Percentiles rank a stretch among this genome's conserved stretches.
These are phyloP conservation scores for Dunaliella primolecta DNA, from an alignment of 139 green algal genomes.

Conservation along the genomic window DNA sequence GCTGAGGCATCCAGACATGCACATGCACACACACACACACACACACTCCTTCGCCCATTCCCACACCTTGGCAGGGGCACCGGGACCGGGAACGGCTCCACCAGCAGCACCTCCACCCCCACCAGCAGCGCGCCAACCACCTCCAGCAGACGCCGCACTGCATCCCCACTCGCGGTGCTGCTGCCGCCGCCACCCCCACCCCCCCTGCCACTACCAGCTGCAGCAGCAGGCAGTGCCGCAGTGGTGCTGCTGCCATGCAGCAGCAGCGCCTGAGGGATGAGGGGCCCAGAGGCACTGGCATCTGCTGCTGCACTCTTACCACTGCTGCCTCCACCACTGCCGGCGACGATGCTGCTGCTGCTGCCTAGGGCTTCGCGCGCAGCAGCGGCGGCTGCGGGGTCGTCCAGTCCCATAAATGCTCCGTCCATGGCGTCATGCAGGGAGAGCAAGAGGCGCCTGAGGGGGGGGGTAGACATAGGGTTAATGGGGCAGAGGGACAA, in stretches of 20 bases:
- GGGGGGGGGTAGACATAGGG: background rate
- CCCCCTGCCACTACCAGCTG: too few relatives aligned
- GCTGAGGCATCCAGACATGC: background rate
- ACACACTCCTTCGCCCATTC: background rate
- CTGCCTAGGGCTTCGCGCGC: background rate
- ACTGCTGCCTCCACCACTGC: background rate
- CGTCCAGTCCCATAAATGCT: background rate
- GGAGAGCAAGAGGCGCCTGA: constrained; percentile 2
- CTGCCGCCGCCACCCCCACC: too few relatives aligned
- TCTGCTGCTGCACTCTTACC: too few relatives aligned
- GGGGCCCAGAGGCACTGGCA: too few relatives aligned
- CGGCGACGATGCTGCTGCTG: background rate
- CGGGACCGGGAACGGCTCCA: background rate
- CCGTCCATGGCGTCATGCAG: background rate
- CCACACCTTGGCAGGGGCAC: constrained; percentile 4
- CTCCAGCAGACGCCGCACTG: background rate
- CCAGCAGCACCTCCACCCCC: background rate
- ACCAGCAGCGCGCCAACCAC: background rate
- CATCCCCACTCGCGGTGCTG: background rate
- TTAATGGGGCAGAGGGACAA: background rate
- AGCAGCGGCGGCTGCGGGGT: background rate
- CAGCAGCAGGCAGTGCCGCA: too few relatives aligned
- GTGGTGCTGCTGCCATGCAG: background rate
- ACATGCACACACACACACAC: background rate
- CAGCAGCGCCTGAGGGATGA: background rate